Evolutionary conservation across 306 rosid genomes (phyloP), one percentile per base, ranked within the genome.

Genomic region (Acacia crassicarpa): DNA sequence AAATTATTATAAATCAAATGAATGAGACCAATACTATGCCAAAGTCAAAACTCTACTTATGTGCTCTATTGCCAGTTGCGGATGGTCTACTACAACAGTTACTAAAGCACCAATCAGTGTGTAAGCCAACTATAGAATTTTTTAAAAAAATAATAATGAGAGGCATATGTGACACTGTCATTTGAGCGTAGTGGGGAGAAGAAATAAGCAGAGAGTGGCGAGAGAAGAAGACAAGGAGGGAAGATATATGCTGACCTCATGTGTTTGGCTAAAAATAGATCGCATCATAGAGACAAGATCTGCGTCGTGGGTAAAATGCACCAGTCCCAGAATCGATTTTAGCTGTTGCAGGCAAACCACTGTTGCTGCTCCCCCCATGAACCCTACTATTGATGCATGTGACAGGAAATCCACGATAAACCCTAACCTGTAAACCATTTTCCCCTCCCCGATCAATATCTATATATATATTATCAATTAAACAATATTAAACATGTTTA

Each of bases 281-380:
- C 91, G 90, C 89, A 95, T 63, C 2, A 93, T 98, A 2, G 99
- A 93, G 23, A 95, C 94, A 2, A 95, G 44, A 71, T 95, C 98
- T 3, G 97, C 89, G 2, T 54, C 77, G 45, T 84, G 92, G 9
- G 99, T 95, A 76, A 95, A 95, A 83, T 92, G 93, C 0, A 87
- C 84, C 8, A 95, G 92, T 0, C 99, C 99, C 19, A 95, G 80
- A 23, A 93, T 88, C 17, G 91, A 90, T 85, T 95, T 95, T 8
- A 95, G 88, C 48, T 95, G 99, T n/a, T 95, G 99, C 49, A 95
- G 83, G 76, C 91, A 86, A 46, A 95, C 98, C 75, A 93, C 96
- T 1, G 97, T 92, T 2, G 99, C 99, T 54, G 99, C 97, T 67
- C 99, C 99, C 4, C 90, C 98, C 99, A 95, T 95, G 89, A 95